These are phyloP conservation scores for Gryganskiella cystojenkinii DNA, from an alignment of 192 early-diverging fungal genomes.

Conservation along the genomic window DNA sequence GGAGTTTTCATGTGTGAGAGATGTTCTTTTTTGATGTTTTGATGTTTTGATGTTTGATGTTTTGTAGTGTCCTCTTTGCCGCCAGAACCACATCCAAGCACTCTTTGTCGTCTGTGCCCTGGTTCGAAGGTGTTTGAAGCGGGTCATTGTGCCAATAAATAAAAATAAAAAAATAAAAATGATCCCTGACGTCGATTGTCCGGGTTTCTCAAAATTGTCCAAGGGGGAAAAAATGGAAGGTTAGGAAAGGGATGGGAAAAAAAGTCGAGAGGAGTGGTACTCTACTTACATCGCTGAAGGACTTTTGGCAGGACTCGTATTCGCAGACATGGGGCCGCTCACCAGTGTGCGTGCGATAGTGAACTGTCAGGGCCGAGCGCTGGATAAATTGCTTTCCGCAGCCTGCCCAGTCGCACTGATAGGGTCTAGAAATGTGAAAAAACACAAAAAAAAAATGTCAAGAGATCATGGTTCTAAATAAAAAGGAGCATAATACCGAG, in stretches of 20 bases:
- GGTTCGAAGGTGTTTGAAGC: no score
- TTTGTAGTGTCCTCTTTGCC: background rate
- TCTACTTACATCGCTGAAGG: constrained; percentile 72
- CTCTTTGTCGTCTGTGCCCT: no score
- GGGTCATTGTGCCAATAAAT: no score
- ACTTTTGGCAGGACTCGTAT: constrained; percentile 73
- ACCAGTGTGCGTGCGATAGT: constrained; percentile 79
- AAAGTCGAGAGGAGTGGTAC: background rate
- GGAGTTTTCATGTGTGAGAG: background rate
- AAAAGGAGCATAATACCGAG: no score
- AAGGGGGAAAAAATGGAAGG: background rate
- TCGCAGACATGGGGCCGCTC: constrained; percentile 76
- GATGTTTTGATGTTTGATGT: background rate
- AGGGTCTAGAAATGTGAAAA: constrained; percentile 52
- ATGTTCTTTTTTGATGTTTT: background rate
- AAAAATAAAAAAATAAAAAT: no score
- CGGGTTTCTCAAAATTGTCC: background rate
- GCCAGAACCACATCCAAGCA: no score
- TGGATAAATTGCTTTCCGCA: constrained; percentile 86
- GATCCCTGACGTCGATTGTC: no score
- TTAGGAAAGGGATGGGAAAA: background rate
- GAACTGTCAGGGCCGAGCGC: constrained; percentile 80
- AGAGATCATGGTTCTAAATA: constrained; percentile 1
- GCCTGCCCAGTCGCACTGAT: constrained; percentile 67
- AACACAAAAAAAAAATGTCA: background rate